These are phyloP conservation scores for Aegilops speltoides DNA, from an alignment of 176 grass and related monocot species.

Conservation along the genomic window DNA sequence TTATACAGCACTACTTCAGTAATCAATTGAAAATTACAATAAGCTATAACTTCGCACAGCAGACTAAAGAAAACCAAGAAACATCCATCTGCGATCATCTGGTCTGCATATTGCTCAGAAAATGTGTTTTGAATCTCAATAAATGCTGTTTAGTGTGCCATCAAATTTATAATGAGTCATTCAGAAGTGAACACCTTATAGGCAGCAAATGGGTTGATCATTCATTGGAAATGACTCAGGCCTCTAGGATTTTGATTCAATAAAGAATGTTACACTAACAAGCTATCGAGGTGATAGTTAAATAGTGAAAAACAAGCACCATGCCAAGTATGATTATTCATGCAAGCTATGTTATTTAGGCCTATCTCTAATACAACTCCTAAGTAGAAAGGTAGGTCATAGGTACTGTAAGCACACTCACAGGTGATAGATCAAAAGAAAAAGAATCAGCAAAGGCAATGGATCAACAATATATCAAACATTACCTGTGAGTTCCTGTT, in stretches of 20 bases:
- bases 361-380: not conserved
- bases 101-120: not conserved
- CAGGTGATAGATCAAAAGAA: not conserved
- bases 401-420: not conserved
- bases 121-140: not conserved
- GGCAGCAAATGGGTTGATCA: not conserved
- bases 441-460: not conserved
- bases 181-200: not conserved
- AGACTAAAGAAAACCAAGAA: not conserved
- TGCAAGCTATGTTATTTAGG: not conserved
- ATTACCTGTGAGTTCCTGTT: not conserved
- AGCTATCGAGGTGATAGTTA: not conserved
- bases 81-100: not conserved
- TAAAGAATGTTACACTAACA: not conserved
- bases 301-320: not conserved
- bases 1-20: not conserved
- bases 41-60: not conserved
- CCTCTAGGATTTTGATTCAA: not conserved
- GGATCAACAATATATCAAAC: too few relatives aligned
- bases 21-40: not conserved
- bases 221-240: not conserved
- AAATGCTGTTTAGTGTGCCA: not conserved
- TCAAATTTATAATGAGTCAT: not conserved
- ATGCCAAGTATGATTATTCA: not conserved
- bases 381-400: not conserved